These are phyloP conservation scores for Taiwanofungus camphoratus DNA, from an alignment of 1,284 basidiomycete species.

Conservation along the genomic window DNA sequence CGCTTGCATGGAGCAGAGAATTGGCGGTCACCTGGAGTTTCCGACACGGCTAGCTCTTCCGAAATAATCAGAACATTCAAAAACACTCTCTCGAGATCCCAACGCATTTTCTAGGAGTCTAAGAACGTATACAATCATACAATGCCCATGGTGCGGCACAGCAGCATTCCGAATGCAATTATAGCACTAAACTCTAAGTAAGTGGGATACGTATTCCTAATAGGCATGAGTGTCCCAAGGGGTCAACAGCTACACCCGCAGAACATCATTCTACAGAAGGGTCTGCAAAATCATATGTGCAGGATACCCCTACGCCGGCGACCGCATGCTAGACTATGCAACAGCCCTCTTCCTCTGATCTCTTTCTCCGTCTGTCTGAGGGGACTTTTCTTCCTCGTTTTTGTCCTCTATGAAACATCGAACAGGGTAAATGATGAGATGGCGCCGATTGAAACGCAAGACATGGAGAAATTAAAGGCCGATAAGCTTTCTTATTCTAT, in stretches of 20 bases:
- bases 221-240: too few species aligned
- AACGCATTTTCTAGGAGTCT: background rate
- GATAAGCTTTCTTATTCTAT: constrained; percentile 61
- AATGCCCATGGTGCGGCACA: background rate
- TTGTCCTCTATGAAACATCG: constrained; percentile 7
- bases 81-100: background rate
- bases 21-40: background rate
- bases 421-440: background rate
- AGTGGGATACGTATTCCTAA: background rate
- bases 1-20: background rate
- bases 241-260: too few species aligned
- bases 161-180: background rate
- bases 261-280: too few species aligned
- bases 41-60: too few species aligned
- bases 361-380: constrained; percentile 13
- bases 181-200: background rate
- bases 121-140: background rate
- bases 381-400: constrained; percentile 14
- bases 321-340: constrained; percentile 14
- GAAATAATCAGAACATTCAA: background rate
- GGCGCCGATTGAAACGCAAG: constrained; percentile 26
- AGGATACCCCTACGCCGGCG: background rate
- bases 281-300: too few species aligned
- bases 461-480: constrained; percentile 57
- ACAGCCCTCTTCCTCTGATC: constrained; percentile 22